phyloP scores from a whole-genome alignment of 495 filamentous ascomycete species.

The Penicillium turbatum region DNA sequence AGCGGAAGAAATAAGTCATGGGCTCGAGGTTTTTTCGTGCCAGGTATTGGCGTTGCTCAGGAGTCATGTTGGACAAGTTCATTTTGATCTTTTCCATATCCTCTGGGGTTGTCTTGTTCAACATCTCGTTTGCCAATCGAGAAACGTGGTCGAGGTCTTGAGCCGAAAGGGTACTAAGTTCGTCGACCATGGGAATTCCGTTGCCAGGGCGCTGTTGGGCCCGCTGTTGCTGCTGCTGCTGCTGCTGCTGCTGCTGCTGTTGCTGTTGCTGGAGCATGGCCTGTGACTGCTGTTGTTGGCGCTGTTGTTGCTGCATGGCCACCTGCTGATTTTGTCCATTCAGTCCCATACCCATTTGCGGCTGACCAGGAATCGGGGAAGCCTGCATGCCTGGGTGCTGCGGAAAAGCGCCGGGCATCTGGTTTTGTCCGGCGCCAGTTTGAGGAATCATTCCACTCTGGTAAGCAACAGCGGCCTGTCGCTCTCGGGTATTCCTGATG shows the following conservation, averaged over 20 bases:
- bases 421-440: slow-evolving; percentile 38
- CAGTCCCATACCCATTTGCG: slow-evolving; percentile 44
- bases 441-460: slow-evolving; percentile 46
- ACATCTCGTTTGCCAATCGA: slow-evolving; percentile 39
- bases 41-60: slow-evolving; percentile 42
- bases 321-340: slow-evolving; percentile 41
- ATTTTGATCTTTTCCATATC: slow-evolving; percentile 44
- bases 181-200: slow-evolving; percentile 30
- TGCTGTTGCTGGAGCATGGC: slow-evolving; percentile 26
- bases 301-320: slow-evolving; percentile 26
- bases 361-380: slow-evolving; percentile 45
- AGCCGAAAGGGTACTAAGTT: slow-evolving; percentile 35
- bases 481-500: slow-evolving; percentile 44
- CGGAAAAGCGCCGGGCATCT: slow-evolving; percentile 40
- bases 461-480: slow-evolving; percentile 41
- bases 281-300: slow-evolving; percentile 28
- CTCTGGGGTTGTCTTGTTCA: slow-evolving; percentile 36
- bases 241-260: slow-evolving; percentile 36
- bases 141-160: slow-evolving; percentile 44
- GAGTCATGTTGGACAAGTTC: slow-evolving; percentile 41
- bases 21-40: slow-evolving; percentile 43
- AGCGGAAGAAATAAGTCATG: slow-evolving; percentile 47
- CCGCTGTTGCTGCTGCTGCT: slow-evolving; percentile 23
- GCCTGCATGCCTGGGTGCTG: slow-evolving; percentile 50
- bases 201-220: slow-evolving; percentile 34